phyloP scores from a whole-genome alignment of 2,329 filamentous ascomycete species.

The Clonostachys rhizophaga region DNA sequence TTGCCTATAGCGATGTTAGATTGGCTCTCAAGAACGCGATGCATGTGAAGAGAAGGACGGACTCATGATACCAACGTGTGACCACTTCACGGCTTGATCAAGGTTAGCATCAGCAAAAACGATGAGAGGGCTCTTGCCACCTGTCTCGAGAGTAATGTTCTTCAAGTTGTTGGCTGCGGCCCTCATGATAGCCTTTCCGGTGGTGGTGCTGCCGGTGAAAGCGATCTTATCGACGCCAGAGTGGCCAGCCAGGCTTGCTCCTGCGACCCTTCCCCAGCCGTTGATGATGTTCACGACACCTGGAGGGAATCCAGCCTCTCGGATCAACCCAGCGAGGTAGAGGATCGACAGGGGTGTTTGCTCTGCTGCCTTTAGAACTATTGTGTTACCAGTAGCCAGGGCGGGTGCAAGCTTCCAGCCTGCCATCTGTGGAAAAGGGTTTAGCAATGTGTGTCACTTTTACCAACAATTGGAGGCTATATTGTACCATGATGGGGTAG shows the following conservation, averaged over 20 bases:
- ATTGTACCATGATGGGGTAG: constrained; percentile 56
- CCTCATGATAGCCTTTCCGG: constrained; percentile 71
- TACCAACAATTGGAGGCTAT: no score
- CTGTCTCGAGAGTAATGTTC: constrained; percentile 72
- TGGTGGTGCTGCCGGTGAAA: constrained; percentile 68
- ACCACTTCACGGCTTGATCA: constrained; percentile 68
- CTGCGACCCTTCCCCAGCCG: constrained; percentile 70
- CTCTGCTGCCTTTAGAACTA: constrained; percentile 69
- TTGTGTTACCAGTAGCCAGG: constrained; percentile 62
- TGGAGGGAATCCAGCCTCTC: constrained; percentile 70
- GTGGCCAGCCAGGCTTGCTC: constrained; percentile 66
- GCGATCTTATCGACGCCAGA: constrained; percentile 76
- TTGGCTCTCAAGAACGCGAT: no score
- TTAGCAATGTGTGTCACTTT: no score
- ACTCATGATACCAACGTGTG: constrained; percentile 57
- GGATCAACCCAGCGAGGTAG: constrained; percentile 55
- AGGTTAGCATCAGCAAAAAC: constrained; percentile 71
- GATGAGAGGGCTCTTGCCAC: constrained; percentile 72
- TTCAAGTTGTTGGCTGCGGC: constrained; percentile 68
- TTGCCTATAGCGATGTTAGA: constrained; percentile 23
- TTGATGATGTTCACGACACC: constrained; percentile 70
- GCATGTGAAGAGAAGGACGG: no score
- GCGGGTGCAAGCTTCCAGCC: constrained; percentile 74
- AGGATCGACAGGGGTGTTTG: constrained; percentile 67
- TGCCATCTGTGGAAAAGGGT: constrained; percentile 42